Evolutionary conservation across 2,329 filamentous ascomycete species (phyloP), one percentile per base, ranked within the genome.

Genomic region (Tolypocladium cylindrosporum): DNA sequence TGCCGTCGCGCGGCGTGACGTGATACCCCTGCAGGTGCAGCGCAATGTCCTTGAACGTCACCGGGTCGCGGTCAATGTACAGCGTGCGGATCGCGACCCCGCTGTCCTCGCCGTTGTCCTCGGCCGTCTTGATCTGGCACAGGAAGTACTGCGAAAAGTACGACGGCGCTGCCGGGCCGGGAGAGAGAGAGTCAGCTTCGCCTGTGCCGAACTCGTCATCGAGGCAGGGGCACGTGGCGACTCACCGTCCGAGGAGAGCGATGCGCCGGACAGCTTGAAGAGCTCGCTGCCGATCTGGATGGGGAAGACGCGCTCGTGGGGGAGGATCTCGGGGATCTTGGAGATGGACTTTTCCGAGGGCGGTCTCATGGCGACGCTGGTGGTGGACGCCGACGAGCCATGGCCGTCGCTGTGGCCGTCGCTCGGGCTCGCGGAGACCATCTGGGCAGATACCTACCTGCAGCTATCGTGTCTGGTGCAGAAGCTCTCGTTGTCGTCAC

Each of bases 111-210:
- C 82, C 82, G 58, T 80, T 80, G 53, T 82, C 79, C 60, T 85
- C 80, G 54, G 82, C 86, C 64, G 78, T 75, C 58, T 83, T 81
- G 45, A 97, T 74, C 74, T 97, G 92, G 66, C 90, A 89, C 64
- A 86, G 81, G 72, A 97, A 97, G 76, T 94, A 97, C 65, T 91
- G 88, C 24, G 93, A 96, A 75, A 97, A 97, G 73, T 97, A 97
- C 55, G 92, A 97, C 59, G 93, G 93, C 67, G 91, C 93, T 96
- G 48, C 19, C 9, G 3, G 8, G 34, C 11, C 27, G 10, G 31
- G 41, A 36, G 42, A 43, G 43, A 14, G 24, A 5, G 27, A 53
- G 61, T 64, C 55, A 64, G 61, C 48, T 39, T 31, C 54, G 54
- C 42, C 3, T 8, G 42, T 11, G 1, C n/a, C 42, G 13, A 8